Evolutionary conservation across 1,284 basidiomycete species (phyloP).

Genomic region (Sanghuangporus sanghuang): DNA sequence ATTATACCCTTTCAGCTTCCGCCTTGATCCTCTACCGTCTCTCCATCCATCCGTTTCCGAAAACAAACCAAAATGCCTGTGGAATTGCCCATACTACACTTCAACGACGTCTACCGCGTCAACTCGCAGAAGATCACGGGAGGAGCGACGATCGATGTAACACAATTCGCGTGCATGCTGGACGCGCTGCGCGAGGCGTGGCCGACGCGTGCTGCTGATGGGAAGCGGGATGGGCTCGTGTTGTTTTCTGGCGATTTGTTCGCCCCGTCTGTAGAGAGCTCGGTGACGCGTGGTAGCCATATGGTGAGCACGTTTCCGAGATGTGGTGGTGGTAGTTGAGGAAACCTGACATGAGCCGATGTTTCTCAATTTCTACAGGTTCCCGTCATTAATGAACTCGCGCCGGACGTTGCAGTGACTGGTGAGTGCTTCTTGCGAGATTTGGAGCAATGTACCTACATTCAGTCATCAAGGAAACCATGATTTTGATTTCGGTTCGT

Average conservation of each 20-base stretch:
- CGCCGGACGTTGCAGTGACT: slow-evolving; percentile 62
- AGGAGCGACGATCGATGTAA: slow-evolving; percentile 63
- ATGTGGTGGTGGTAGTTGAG: not conserved
- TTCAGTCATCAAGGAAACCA: slow-evolving; percentile 57
- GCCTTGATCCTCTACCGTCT: not conserved
- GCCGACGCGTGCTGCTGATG: slow-evolving; percentile 39
- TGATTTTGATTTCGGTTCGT: slow-evolving; percentile 70
- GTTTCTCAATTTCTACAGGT: slow-evolving; percentile 42
- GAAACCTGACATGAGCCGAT: not conserved
- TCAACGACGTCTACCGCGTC: slow-evolving; percentile 77
- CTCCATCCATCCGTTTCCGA: not conserved
- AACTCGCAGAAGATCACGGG: slow-evolving; percentile 58
- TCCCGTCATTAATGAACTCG: slow-evolving; percentile 73
- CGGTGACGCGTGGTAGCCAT: slow-evolving; percentile 87
- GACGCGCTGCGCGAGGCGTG: slow-evolving; percentile 53
- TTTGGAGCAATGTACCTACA: not conserved
- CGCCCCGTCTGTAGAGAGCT: slow-evolving; percentile 81
- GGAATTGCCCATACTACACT: slow-evolving; percentile 43
- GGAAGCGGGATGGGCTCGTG: slow-evolving; percentile 65
- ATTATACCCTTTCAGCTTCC: not conserved
- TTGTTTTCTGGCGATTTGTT: slow-evolving; percentile 90
- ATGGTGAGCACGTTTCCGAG: slow-evolving; percentile 52
- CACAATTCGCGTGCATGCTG: slow-evolving; percentile 64
- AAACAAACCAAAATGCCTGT: not conserved
- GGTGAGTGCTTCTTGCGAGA: slow-evolving; percentile 35